phyloP scores from a whole-genome alignment of 495 filamentous ascomycete species.

The Talaromyces thailandensis region DNA sequence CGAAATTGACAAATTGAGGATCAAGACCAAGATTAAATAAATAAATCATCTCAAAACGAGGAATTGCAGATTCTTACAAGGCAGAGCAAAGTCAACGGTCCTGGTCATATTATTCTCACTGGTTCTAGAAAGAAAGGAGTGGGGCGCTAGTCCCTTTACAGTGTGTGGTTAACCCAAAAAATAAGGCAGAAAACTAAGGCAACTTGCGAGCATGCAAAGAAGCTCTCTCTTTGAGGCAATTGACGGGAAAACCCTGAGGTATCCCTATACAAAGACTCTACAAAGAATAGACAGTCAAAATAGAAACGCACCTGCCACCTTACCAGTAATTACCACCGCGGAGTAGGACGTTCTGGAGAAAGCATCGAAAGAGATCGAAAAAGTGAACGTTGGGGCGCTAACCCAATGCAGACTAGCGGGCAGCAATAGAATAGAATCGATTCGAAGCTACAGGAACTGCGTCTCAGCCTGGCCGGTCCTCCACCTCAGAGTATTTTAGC shows the following conservation, averaged over 20 bases:
- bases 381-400: neutral
- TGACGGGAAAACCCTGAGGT: neutral
- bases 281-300: neutral
- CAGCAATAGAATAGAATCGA: slow-evolving; percentile 6
- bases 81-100: neutral
- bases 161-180: neutral
- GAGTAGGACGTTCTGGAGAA: neutral
- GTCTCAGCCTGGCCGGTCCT: neutral
- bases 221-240: neutral
- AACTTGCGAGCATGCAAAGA: neutral
- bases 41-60: too few species aligned
- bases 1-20: too few species aligned
- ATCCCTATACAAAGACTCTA: neutral
- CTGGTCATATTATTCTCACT: too few species aligned
- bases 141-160: neutral
- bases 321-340: too few species aligned
- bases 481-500: slow-evolving; percentile 7
- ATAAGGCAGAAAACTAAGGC: neutral
- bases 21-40: neutral
- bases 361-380: slow-evolving; percentile 5
- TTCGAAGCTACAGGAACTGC: slow-evolving; percentile 8
- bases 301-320: neutral
- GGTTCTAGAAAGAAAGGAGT: neutral
- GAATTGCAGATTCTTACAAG: neutral
- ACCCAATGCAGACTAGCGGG: neutral